Evolutionary conservation across 768 basidiomycete genomes (phyloP), one percentile per base, ranked within the genome.

Genomic region (Boletus barrowsii): DNA sequence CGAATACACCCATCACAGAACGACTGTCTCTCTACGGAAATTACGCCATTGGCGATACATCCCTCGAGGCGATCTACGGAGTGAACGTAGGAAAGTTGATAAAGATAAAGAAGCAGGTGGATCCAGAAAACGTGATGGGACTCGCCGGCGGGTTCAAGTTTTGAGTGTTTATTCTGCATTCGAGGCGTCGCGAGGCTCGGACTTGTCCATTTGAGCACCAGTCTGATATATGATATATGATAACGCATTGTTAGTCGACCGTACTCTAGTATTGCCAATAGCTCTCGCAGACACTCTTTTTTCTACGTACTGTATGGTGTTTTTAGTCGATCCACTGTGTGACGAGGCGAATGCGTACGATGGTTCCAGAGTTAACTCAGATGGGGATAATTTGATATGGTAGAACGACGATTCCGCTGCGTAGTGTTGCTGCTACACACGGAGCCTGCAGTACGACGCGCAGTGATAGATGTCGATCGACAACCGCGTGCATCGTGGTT

Each of bases 71-170:
- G 10, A 70, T 88, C 29, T 86, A 82, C 57, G 83, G 82, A 3
- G 57, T 42, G 3, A 81, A 84, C 53, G 45, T 87, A 3, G 62
- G 63, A 13, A 64, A 45, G 47, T 59, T 86, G 54, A 55, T 63
- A 50, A 55, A 49, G 11, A 64, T 86, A 15, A 82, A 79, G 61
- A 61, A 55, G 52, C 50, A 45, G 20, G 73, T 81, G 49, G 86
- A 88, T 65, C 86, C 85, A 0, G 47, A 69, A 10, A 75, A 81
- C 60, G 75, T 86, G 39, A 88, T 88, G 84, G 78, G 76, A 15
- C 76, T 86, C 17, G 75, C 85, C n/a, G 85, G 85, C 6, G 86
- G 85, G 8, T 86, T 78, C 66, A 86, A 84, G 68, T 68, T 82
- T 42, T 76, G 57, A 72, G 18, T 3, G 36, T 17, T n/a, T 37